Conservation (phyloP, 257 asterid species). For the Primulina huaijiensis region DNA sequence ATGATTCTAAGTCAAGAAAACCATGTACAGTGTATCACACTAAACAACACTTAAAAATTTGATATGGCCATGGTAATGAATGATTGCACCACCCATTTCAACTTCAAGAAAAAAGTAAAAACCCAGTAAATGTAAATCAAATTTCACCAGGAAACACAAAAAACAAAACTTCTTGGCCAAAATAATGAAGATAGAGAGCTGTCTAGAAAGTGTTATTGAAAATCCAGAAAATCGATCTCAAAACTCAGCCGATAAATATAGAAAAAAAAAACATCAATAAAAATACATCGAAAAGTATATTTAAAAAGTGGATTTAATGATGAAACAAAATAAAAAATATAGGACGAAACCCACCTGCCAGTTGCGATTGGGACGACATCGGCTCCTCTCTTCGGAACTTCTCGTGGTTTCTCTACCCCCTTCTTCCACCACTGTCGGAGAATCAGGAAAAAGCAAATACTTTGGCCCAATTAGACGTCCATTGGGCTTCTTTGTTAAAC, state of each 20-base stretch:
- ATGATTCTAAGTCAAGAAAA: neutral
- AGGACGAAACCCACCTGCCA: conserved; percentile 28
- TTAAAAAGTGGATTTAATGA: neutral
- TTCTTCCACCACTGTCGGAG: neutral
- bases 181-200: neutral
- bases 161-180: neutral
- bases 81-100: neutral
- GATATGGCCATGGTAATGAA: neutral
- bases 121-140: neutral
- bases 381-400: conserved; percentile 18
- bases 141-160: no score
- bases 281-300: neutral
- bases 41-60: neutral
- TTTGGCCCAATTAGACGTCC: no score
- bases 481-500: no score
- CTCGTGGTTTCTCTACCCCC: conserved; percentile 18
- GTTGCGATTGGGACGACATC: conserved; percentile 40
- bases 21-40: neutral
- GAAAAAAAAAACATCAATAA: neutral
- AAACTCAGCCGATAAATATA: neutral
- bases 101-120: neutral
- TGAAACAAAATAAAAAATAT: neutral
- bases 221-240: neutral
- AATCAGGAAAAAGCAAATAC: no score
- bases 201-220: neutral